Evolutionary conservation across 1,284 basidiomycete genomes (phyloP).

Genomic region (Puccinia horiana): DNA sequence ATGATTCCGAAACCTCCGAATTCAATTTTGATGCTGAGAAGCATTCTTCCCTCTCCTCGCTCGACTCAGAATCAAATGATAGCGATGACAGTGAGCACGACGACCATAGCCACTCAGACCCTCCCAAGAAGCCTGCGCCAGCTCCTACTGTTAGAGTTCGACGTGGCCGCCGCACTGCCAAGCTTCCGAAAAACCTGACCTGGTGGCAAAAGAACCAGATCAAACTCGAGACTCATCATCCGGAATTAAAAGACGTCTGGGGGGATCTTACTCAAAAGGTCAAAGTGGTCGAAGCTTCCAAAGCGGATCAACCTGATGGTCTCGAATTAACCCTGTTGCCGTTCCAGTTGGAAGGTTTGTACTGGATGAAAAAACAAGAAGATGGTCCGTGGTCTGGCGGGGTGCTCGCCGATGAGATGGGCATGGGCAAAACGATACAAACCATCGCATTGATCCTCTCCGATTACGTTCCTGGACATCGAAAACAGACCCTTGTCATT

Average conservation of each 20-base stretch:
- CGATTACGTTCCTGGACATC: conserved; percentile 38
- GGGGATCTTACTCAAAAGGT: conserved; percentile 74
- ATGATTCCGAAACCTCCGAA: conserved; percentile 15
- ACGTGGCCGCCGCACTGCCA: conserved; percentile 3
- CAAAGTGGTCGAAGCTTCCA: conserved; percentile 55
- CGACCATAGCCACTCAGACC: neutral
- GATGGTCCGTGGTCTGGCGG: conserved; percentile 83
- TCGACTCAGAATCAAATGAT: conserved; percentile 23
- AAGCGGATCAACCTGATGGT: conserved; percentile 68
- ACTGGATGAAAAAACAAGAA: conserved; percentile 96
- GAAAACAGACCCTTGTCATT: conserved; percentile 47
- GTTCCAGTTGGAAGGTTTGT: conserved; percentile 85
- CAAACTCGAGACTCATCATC: conserved; percentile 59
- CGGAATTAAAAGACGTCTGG: conserved; percentile 82
- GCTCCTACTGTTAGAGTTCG: neutral
- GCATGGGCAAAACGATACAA: conserved; percentile 50
- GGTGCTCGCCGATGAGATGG: conserved; percentile 65
- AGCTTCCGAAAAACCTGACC: conserved; percentile 15
- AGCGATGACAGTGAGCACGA: neutral
- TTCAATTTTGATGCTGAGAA: neutral
- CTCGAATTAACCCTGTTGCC: conserved; percentile 66
- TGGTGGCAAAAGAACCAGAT: conserved; percentile 49
- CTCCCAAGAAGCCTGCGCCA: neutral
- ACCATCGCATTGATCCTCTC: conserved; percentile 48
- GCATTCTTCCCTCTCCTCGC: conserved; percentile 2